A percentile compares a stretch with the other conserved stretches of the same genome.
Evolutionary conservation across 108 stramenopile species (phyloP).

Genomic region (Cylindrotheca fusiformis): DNA sequence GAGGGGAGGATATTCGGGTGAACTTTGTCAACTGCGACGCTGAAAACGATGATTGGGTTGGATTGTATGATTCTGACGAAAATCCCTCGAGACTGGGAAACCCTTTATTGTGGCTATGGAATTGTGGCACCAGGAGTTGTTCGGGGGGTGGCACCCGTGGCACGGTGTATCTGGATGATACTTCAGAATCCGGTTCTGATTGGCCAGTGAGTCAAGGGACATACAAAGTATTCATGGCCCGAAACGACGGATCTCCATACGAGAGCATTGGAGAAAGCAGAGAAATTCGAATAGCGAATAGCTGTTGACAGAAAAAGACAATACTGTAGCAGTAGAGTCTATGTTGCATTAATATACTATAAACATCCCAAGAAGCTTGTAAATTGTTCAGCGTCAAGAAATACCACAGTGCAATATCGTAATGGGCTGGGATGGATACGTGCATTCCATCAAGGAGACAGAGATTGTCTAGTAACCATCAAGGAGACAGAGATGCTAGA

Average conservation of each 20-base stretch:
- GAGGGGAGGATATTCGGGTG: constrained; percentile 11
- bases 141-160: background rate
- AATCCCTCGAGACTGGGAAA: constrained; percentile 10
- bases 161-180: constrained; percentile 9
- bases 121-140: constrained; percentile 33
- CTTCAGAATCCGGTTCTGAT: background rate
- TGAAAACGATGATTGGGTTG: constrained; percentile 30
- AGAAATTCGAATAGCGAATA: background rate
- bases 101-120: constrained; percentile 23
- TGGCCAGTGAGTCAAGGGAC: constrained; percentile 20
- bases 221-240: constrained; percentile 19
- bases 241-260: constrained; percentile 24
- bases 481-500: too few species aligned
- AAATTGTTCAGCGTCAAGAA: too few species aligned
- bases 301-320: background rate
- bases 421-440: too few species aligned
- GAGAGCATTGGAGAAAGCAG: constrained; percentile 1
- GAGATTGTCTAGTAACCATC: too few species aligned
- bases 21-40: constrained; percentile 22
- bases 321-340: too few species aligned
- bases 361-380: too few species aligned
- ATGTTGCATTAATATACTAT: too few species aligned
- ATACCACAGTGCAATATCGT: too few species aligned
- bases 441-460: too few species aligned
- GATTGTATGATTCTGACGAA: constrained; percentile 19